A percentile compares a stretch with the other conserved stretches of the same genome.
Conservation (phyloP, 345 rosid species). For the Clausena lansium region DNA sequence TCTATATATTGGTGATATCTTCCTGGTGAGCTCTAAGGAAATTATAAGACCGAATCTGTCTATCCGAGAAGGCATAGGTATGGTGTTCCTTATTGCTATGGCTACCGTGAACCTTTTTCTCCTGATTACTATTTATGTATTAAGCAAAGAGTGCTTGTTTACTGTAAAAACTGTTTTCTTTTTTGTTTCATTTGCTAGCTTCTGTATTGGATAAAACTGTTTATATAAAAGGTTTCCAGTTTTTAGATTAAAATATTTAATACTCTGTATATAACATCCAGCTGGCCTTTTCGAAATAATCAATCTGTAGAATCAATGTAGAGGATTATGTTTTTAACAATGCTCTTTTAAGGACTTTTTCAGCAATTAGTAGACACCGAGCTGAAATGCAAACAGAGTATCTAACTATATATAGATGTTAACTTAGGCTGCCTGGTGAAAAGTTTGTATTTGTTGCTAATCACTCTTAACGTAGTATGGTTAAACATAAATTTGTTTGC, state of each 20-base stretch:
- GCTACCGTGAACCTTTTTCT: not conserved
- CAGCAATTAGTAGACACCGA: not conserved
- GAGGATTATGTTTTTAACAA: not conserved
- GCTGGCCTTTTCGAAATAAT: not conserved
- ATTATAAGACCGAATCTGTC: conserved; percentile 64
- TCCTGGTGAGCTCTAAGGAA: conserved; percentile 64
- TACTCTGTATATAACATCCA: not conserved
- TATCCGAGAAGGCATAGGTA: conserved; percentile 72
- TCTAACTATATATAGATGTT: not conserved
- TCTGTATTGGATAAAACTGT: not conserved
- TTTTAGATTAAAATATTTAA: not conserved
- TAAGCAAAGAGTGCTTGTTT: not conserved
- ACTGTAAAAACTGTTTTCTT: not conserved
- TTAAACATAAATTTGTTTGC: not conserved
- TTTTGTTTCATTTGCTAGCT: not conserved
- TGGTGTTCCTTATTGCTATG: not conserved
- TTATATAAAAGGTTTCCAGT: too few species aligned
- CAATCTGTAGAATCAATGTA: not conserved
- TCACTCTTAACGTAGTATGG: not conserved
- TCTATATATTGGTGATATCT: conserved; percentile 62
- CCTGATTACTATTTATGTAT: not conserved
- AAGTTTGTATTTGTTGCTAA: not conserved
- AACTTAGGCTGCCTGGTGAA: not conserved
- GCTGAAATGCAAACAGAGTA: not conserved
- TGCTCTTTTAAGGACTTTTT: too few species aligned